Percentiles rank a stretch among this genome's conserved stretches.
These are phyloP conservation scores for Xylaria castorea DNA, from an alignment of 495 filamentous ascomycete species.

Conservation along the genomic window DNA sequence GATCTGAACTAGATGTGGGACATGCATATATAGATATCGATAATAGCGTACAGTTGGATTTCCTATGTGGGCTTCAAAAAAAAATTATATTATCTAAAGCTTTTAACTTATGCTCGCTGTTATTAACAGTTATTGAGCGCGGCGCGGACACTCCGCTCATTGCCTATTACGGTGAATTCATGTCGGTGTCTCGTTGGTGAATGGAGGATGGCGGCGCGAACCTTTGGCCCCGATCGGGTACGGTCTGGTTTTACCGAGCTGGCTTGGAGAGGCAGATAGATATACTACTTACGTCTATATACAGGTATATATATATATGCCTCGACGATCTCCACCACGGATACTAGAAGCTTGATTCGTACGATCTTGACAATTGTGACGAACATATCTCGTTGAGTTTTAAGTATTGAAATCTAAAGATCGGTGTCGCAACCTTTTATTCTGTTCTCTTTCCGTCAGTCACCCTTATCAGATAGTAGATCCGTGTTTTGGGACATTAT, in stretches of 20 bases:
- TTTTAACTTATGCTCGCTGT: background rate
- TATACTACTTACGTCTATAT: background rate
- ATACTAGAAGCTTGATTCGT: background rate
- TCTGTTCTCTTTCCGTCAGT: no score
- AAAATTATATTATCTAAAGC: background rate
- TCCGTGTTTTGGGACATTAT: slow-evolving; percentile 8
- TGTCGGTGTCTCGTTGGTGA: background rate
- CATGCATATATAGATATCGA: slow-evolving; percentile 11
- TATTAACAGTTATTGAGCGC: background rate
- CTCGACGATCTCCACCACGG: background rate
- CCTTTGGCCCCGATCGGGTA: background rate
- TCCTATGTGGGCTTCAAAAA: background rate
- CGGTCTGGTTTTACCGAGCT: background rate
- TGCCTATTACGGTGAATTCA: background rate
- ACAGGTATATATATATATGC: background rate
- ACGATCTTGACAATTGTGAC: background rate
- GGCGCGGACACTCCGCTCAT: slow-evolving; percentile 10
- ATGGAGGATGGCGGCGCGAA: background rate
- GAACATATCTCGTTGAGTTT: background rate
- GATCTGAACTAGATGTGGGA: background rate
- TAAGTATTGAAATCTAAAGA: background rate
- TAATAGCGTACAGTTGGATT: background rate
- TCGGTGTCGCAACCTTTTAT: background rate
- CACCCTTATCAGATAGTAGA: no score
- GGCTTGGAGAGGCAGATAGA: background rate